These are phyloP conservation scores for Gossypium davidsonii DNA, from an alignment of 441 rosid species.

Conservation along the genomic window DNA sequence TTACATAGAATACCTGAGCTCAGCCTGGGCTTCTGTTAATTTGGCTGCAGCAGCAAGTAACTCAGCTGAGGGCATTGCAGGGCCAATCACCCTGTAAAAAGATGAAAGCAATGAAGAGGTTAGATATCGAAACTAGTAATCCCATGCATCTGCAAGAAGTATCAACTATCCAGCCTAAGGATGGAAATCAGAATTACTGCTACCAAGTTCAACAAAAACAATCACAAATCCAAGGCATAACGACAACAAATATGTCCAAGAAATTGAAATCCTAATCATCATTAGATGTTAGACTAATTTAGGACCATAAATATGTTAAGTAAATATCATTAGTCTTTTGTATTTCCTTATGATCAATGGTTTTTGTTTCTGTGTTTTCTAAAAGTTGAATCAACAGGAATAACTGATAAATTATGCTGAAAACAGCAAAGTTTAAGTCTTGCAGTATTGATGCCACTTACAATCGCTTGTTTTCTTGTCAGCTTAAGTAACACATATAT, in stretches of 20 bases:
- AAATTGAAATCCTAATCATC: neutral
- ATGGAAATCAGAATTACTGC: neutral
- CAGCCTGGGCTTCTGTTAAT: slow-evolving; percentile 86
- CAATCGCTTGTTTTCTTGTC: neutral
- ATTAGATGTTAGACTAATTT: neutral
- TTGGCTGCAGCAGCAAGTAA: slow-evolving; percentile 92
- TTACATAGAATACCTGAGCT: slow-evolving; percentile 48
- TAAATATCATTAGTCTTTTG: neutral
- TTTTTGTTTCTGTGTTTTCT: neutral
- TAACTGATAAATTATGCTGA: neutral
- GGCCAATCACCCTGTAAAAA: slow-evolving; percentile 68
- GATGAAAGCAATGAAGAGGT: slow-evolving; percentile 16
- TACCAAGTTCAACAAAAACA: neutral
- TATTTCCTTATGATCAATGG: neutral
- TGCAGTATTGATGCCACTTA: neutral
- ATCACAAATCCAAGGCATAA: neutral
- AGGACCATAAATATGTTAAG: neutral
- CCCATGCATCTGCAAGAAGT: neutral
- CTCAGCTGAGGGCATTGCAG: slow-evolving; percentile 91
- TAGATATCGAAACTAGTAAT: neutral
- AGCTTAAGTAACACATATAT: neutral
- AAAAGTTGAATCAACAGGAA: neutral
- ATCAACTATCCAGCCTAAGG: neutral
- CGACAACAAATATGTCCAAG: neutral
- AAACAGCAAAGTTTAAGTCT: neutral